Base-by-base conservation (phyloP, 768 basidiomycete genomes). In the Lyophyllum shimeji region DNA sequence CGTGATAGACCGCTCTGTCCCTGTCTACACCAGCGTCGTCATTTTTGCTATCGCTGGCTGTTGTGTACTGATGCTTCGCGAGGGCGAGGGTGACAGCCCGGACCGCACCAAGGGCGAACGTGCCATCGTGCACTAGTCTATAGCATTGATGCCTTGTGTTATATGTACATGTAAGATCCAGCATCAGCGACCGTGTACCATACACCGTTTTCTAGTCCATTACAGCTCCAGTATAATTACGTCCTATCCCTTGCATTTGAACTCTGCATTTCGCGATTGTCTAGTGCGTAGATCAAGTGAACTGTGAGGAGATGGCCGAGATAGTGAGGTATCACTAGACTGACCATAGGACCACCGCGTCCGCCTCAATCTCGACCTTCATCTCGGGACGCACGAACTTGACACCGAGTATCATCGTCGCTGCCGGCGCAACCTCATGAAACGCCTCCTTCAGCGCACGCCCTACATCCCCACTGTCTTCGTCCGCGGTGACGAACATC, bases 1-100 rank as follows among this genome's bases (percentile, higher is more conserved):
- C 33, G 79, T 82, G 67, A 73, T 93, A 44, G 74, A 86, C 64
- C 76, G 80, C 7, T 79, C 88, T 0, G 75, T 92, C 50, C 92
- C 92, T 0, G 89, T 94, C 23, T 92, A 90, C 60, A 78, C 82
- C 40, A 89, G 90, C 68, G 82, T 86, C 50, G 79, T 73, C 3
- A 76, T 87, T 29, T 91, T 93, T 67, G 61, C 79, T 34, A 56
- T 87, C 53, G 84, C 88, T 25, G 86, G 83, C 3, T 55, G 78
- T 8, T 89, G 81, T 62, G 83, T 90, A 9, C 65, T 90, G 18
- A 59, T 86, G 25, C 66, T 92, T 58, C 74, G 69, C 25, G 88
- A 87, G 60, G 71, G 69, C 8, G 78, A 70, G 11, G 80, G 80
- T 7, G 76, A 76, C 29, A 73, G 69, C 50, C 60, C 60, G 27